A percentile compares a stretch with the other conserved stretches of the same genome.
These are phyloP conservation scores for Eucalyptus pauciflora DNA, from an alignment of 345 rosid species.

Conservation along the genomic window DNA sequence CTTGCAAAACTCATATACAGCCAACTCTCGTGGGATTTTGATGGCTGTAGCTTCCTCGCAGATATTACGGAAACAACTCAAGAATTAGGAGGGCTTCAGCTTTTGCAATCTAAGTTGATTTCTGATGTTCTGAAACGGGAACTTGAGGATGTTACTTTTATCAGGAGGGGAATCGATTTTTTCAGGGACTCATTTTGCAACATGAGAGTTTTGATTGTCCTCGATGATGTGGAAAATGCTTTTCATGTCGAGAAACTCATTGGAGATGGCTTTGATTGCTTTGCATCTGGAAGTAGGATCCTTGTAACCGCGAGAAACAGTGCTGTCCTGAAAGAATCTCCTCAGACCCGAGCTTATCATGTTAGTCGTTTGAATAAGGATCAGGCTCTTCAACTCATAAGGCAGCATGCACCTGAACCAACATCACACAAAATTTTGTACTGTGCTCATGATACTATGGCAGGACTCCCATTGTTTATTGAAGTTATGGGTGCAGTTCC, in stretches of 20 bases:
- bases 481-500: not conserved
- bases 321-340: not conserved
- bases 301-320: conserved; percentile 1
- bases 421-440: rapidly evolving
- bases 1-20: conserved; percentile 13
- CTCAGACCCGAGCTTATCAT: not conserved
- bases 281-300: conserved; percentile 4
- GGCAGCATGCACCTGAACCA: not conserved
- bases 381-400: not conserved
- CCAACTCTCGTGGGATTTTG: conserved; percentile 2
- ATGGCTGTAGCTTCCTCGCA: conserved; percentile 11
- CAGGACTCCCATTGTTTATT: not conserved
- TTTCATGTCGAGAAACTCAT: not conserved
- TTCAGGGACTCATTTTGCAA: not conserved
- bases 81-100: not conserved
- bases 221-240: conserved; percentile 1
- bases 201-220: conserved; percentile 1
- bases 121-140: not conserved
- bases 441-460: rapidly evolving
- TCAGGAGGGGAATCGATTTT: not conserved
- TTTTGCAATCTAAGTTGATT: not conserved
- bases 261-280: not conserved
- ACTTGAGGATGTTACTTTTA: not conserved
- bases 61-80: conserved; percentile 7
- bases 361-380: not conserved